phyloP scores from a whole-genome alignment of 2,329 filamentous ascomycete genomes.

The Trichoderma harzianum region DNA sequence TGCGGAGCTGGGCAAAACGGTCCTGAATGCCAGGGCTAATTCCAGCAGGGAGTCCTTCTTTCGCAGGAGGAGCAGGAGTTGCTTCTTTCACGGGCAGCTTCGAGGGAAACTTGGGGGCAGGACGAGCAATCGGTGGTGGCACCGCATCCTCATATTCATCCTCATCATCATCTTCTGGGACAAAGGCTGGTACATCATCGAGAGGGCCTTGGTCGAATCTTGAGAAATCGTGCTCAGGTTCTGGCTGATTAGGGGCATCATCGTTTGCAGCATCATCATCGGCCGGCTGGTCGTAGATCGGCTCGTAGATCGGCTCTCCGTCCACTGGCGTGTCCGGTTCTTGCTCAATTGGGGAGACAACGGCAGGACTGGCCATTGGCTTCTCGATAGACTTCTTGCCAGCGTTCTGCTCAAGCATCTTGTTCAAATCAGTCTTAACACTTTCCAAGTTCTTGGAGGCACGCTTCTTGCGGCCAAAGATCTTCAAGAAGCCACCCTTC shows the following conservation, averaged over 20 bases:
- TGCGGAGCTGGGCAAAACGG: conserved; percentile 93
- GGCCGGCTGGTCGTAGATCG: conserved; percentile 19
- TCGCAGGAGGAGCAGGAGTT: conserved; percentile 30
- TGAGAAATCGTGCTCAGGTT: conserved; percentile 59
- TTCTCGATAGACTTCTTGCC: conserved; percentile 14
- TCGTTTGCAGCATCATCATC: conserved; percentile 51
- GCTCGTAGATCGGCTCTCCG: conserved; percentile 19
- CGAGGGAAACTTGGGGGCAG: conserved; percentile 15
- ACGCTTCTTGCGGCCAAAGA: conserved; percentile 63
- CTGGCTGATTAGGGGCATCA: conserved; percentile 55
- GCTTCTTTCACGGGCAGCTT: conserved; percentile 28
- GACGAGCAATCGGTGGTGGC: conserved; percentile 51
- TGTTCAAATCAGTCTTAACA: conserved; percentile 49
- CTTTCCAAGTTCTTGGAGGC: conserved; percentile 55
- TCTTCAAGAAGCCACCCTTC: conserved; percentile 59
- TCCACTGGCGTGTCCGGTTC: not conserved
- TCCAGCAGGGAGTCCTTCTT: conserved; percentile 35
- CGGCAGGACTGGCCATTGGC: conserved; percentile 25
- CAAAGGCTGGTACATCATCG: conserved; percentile 79
- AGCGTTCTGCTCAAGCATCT: conserved; percentile 44
- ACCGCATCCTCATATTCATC: conserved; percentile 37
- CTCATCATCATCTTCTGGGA: conserved; percentile 55
- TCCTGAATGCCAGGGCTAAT: conserved; percentile 52
- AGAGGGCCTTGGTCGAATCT: conserved; percentile 88
- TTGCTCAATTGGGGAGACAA: conserved; percentile 13